Evolutionary conservation across 2,329 filamentous ascomycete species (phyloP).

Genomic region (Ceratocystis eucalypticola): DNA sequence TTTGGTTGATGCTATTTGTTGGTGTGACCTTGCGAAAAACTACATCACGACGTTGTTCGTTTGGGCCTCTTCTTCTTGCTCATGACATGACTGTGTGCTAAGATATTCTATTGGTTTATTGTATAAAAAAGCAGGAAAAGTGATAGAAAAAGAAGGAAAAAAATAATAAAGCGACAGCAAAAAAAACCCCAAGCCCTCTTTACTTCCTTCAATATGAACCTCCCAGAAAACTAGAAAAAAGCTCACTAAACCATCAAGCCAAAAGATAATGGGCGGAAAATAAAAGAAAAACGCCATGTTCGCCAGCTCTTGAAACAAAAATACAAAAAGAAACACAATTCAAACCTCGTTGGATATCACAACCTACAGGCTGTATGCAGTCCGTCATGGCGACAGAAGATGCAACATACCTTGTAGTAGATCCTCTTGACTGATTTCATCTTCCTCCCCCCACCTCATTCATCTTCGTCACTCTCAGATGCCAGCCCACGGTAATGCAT

Average conservation of each 20-base stretch:
- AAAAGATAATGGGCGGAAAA: not conserved
- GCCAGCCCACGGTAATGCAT: conserved; percentile 39
- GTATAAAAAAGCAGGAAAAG: not conserved
- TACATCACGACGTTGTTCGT: not conserved
- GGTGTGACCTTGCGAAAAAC: not conserved
- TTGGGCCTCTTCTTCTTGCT: not conserved
- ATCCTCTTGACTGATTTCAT: not conserved
- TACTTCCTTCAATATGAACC: not conserved
- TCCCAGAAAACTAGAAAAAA: not conserved
- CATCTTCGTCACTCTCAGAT: conserved; percentile 19
- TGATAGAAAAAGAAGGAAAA: not conserved
- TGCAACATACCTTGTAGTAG: no score
- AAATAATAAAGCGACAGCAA: not conserved
- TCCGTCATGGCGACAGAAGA: no score
- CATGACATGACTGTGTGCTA: not conserved
- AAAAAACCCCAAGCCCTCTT: not conserved
- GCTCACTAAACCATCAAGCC: not conserved
- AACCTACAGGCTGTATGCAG: not conserved
- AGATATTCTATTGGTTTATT: not conserved
- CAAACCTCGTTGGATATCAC: not conserved
- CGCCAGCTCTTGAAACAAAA: not conserved
- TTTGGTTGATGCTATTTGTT: not conserved
- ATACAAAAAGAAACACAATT: conserved; percentile 2
- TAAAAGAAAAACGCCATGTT: not conserved
- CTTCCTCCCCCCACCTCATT: not conserved